Evolutionary conservation across 495 filamentous ascomycete genomes (phyloP), one percentile per base, ranked within the genome.

Genomic region (Hypoxylon perforatum): DNA sequence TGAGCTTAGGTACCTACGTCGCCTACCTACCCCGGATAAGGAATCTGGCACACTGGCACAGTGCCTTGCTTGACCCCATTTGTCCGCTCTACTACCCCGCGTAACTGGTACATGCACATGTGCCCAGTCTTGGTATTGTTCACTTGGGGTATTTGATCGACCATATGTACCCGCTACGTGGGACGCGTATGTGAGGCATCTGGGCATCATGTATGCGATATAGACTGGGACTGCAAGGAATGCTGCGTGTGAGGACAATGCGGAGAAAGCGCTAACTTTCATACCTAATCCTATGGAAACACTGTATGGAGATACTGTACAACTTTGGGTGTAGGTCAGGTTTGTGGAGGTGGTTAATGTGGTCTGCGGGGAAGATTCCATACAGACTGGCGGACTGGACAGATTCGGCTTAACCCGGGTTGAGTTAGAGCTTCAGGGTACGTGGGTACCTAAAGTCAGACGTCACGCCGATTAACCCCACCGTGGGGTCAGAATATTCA

Each of bases 401-500:
- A 28, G 25, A 7, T 18, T 42, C 41, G 41, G 41, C 41, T 44
- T 44, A 44, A 44, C 17, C 17, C 41, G 41, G 41, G 17, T 44
- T 19, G n/a, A 44, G 11, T 2, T 14, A 19, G 15, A 18, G 14
- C n/a, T 42, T 8, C 18, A 42, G 39, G 39, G 12, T 23, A 46
- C 14, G 36, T 54, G 42, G 28, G 22, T 61, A 35, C 21, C 14
- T 33, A 47, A 9, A 10, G 2, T 33, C 11, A 5, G 30, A 33
- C 30, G 56, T 54, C 42, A 67, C 55, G 25, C 41, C 51, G 33
- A 28, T 15, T n/a, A 47, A 67, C 71, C 73, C 73, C 73, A 65
- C 71, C 54, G 71, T 69, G 73, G 71, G 73, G 70, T 69, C 45
- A 53, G 63, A 67, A 64, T 69, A 60, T 62, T 57, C 45, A 15